These are phyloP conservation scores for Ophiosphaerella narmari DNA, from an alignment of 2,329 filamentous ascomycete species.

Conservation along the genomic window DNA sequence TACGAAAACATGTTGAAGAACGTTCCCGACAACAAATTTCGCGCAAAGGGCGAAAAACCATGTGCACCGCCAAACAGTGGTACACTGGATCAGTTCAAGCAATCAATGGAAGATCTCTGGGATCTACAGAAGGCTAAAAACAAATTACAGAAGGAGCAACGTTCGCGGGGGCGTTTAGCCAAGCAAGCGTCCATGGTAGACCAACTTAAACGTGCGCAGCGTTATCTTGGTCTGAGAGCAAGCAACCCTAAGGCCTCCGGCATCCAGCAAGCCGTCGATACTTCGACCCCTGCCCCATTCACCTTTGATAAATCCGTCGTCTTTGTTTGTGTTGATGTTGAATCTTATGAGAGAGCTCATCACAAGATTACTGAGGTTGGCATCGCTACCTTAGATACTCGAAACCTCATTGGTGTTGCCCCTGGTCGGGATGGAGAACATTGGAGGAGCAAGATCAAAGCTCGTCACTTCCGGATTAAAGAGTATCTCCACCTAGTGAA, in stretches of 20 bases:
- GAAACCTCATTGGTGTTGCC: conserved; percentile 57
- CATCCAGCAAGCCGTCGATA: conserved; percentile 19
- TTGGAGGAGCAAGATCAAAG: conserved; percentile 71
- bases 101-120: conserved; percentile 59
- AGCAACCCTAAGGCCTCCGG: neutral
- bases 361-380: conserved; percentile 82
- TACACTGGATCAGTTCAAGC: conserved; percentile 55
- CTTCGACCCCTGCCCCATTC: conserved; percentile 24
- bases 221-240: conserved; percentile 71
- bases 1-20: conserved; percentile 46
- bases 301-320: conserved; percentile 58
- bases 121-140: conserved; percentile 57
- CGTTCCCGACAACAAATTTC: conserved; percentile 18
- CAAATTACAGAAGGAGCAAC: conserved; percentile 56
- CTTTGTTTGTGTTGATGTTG: conserved; percentile 80
- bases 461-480: conserved; percentile 75
- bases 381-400: conserved; percentile 77
- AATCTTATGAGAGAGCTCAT: conserved; percentile 73
- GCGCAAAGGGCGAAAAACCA: conserved; percentile 21
- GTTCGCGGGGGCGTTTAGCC: conserved; percentile 53
- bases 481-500: conserved; percentile 74
- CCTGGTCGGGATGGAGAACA: conserved; percentile 66
- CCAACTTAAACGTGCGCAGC: conserved; percentile 67
- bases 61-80: conserved; percentile 38
- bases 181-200: conserved; percentile 59